Base-by-base conservation (phyloP, 1,139 yeast species). In the Blastobotrys arbuscula region DNA sequence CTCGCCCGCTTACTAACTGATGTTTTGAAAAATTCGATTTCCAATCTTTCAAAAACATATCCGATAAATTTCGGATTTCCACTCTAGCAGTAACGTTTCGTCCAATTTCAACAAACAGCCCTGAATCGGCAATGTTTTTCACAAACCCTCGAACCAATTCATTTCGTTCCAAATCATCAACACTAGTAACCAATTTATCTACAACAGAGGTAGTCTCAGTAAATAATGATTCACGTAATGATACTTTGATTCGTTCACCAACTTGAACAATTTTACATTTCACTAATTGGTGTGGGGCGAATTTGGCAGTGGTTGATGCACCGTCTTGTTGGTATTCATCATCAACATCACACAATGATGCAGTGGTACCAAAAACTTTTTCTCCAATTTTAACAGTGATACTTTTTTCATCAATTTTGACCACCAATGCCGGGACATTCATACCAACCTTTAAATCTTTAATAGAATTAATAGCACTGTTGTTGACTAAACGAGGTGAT, bases 31-130 rank as follows among this genome's bases (percentile, higher is more conserved):
- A 87, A 55, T 75, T 77, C 57, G 80, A 80, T 70, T 86, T 86
- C 97, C 97, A 92, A 55, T 92, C 95, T 59, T 83, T 82, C 61
- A 88, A 71, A 61, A 72, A 86, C 1, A 84, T 74, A 60, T 92
- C 97, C 10, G 95, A 86, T 45, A 90, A 72, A 65, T 90, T 92
- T 42, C 84, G 69, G 44, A 88, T 82, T 62, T 88, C 82, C 31
- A 87, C 95, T 61, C 92, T 80, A 2, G 92, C 97, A 59, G 79
- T 79, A 24, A 86, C 73, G 1, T 76, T 71, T 57, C 87, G 77
- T 31, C 95, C 90, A 53, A 92, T 71, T 20, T 87, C 75, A 43
- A 92, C 83, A 62, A 84, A 87, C 31, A 90, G 67, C 66, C 97
- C 97, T 52, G 81, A 78, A 58, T 83, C 81, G 18, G 85, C 78